These are phyloP conservation scores for Hypoxylon lienhwacheense DNA, from an alignment of 495 filamentous ascomycete species.

Conservation along the genomic window DNA sequence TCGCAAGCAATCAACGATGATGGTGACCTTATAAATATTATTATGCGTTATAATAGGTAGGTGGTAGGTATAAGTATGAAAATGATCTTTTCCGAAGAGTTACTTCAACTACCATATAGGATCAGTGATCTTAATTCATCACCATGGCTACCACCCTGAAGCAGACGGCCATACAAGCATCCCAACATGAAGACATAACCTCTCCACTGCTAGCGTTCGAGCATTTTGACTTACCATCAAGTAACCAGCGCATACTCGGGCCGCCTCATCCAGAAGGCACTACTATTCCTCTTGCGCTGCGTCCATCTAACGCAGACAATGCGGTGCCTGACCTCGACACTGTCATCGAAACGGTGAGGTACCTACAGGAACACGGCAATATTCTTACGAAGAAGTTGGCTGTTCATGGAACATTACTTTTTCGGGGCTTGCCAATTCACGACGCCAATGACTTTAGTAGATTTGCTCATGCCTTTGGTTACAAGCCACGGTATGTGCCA, in stretches of 20 bases:
- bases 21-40: background rate
- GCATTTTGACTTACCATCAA: conserved; percentile 37
- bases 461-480: conserved; percentile 59
- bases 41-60: background rate
- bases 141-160: conserved; percentile 17
- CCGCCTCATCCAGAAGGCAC: conserved; percentile 48
- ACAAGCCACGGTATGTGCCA: conserved; percentile 43
- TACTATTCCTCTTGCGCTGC: conserved; percentile 48
- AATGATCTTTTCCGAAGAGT: too few species aligned
- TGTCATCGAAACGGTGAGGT: conserved; percentile 37
- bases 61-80: too few species aligned
- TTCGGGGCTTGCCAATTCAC: conserved; percentile 42
- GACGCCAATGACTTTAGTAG: conserved; percentile 50
- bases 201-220: conserved; percentile 32
- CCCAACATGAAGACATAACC: conserved; percentile 1
- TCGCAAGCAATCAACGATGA: background rate
- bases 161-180: background rate
- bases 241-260: conserved; percentile 44
- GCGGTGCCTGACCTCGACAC: conserved; percentile 37
- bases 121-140: background rate
- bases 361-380: conserved; percentile 28
- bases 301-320: conserved; percentile 28
- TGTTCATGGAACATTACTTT: conserved; percentile 44
- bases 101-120: background rate
- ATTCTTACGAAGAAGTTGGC: conserved; percentile 41